Base-by-base conservation (phyloP, 768 basidiomycete genomes). In the Lactarius trivialis region DNA sequence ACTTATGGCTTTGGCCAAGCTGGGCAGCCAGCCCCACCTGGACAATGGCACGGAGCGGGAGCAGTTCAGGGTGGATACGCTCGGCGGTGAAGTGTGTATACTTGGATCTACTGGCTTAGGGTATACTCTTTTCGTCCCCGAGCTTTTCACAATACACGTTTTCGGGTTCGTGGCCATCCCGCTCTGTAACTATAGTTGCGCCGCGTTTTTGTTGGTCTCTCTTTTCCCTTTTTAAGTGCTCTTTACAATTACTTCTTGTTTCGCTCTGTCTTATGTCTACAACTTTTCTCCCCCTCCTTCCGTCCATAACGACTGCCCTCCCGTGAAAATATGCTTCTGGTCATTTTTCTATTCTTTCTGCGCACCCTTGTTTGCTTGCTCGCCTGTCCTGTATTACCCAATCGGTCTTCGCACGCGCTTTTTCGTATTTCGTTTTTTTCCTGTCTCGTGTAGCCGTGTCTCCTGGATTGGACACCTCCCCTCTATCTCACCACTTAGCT, bases 1-100 rank as follows among this genome's bases (percentile, higher is more conserved):
- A 33, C 32, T 15, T 67, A 67, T 26, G 64, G 56, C 34, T 67
- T 67, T 32, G 63, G 65, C 34, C 66, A 67, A 55, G 64, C 66
- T 19, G 55, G 57, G 3, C 66, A 67, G 45, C 48, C 39, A 30
- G 49, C 39, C 32, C 55, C 64, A 19, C 60, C 65, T 7, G 60
- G 64, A n/a, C 65, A 66, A 37, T 67, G 65, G 67, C 66, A 67
- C 24, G 60, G 66, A 15, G 64, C 41, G 32, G 65, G 65, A 19
- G 32, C 64, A 14, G 66, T 67, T 24, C 67, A 67, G 61, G 65
- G 67, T 48, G 65, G 67, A 32, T 67, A 67, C 37, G n/a, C 60
- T 19, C 54, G 65, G 61, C 65, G 67, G 56, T 66, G 67, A 67
- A 48, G 55, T 30, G 28, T 56, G 14, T 30, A 8, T 54, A 17